Evolutionary conservation across 2,329 filamentous ascomycete species (phyloP), one percentile per base, ranked within the genome.

Genomic region (Colletotrichum endophyticum): DNA sequence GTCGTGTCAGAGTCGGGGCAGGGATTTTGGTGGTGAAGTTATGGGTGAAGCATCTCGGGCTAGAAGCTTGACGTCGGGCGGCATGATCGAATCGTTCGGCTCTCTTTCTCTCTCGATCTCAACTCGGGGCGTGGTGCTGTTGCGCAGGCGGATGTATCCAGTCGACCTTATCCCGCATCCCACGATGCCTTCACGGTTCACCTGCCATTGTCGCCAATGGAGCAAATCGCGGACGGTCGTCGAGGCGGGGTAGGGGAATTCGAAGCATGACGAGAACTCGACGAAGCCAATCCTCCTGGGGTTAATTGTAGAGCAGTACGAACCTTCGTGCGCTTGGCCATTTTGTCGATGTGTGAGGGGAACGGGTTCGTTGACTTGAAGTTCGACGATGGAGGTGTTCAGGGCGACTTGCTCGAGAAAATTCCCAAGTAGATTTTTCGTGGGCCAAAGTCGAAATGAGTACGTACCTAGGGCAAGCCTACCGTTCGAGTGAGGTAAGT

Each of bases 301-400:
- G 16, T 36, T 62, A 66, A 56, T 57, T 75, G 57, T 19, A 73
- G 68, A 77, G 59, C 28, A 56, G 34, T 66, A 78, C 77, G 75
- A 77, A 78, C 77, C 77, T 88, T 98, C 82, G 95, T 98, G 91
- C 95, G 94, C 93, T 97, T 96, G 88, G 95, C 95, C 95, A 97
- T 97, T 89, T 93, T 95, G 91, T 88, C 88, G 86, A 79, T 84
- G 81, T 80, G 76, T 78, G 80, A 79, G 79, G 79, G 75, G 77
- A 70, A 79, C 79, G 77, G 78, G 74, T 72, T 72, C 68, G 75
- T 77, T 77, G 76, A 77, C 70, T 75, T 78, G 74, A 76, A 73
- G 74, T 76, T 64, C 74, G 74, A 74, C 74, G 74, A 61, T 75
- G 75, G 64, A 67, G 73, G 69, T 80, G 79, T 78, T 79, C 81